These are phyloP conservation scores for Leccinum aurantiacum DNA, from an alignment of 768 basidiomycete species.

Conservation along the genomic window DNA sequence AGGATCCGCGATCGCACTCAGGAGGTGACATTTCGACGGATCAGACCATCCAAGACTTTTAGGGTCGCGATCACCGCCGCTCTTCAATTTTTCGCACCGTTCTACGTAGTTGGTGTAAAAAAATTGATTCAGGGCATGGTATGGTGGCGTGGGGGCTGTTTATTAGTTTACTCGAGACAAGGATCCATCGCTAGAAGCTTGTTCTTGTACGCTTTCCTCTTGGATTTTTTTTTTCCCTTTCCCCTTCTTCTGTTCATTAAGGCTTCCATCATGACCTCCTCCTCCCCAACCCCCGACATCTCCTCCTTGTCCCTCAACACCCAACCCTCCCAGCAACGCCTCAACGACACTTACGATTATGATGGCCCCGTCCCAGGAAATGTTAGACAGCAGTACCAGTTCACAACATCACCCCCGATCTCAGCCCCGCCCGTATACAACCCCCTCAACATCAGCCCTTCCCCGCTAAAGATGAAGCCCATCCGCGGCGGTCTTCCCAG, in stretches of 20 bases:
- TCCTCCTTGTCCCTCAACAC: constrained; percentile 72
- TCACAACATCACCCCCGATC: constrained; percentile 60
- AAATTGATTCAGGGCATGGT: constrained; percentile 19
- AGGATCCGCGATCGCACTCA: constrained; percentile 11
- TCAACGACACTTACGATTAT: constrained; percentile 85
- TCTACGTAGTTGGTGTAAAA: not conserved
- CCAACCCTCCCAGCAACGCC: constrained; percentile 66
- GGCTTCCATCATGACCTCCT: constrained; percentile 66
- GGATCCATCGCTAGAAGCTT: constrained; percentile 8
- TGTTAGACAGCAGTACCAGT: constrained; percentile 66
- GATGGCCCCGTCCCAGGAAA: constrained; percentile 55
- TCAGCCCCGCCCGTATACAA: constrained; percentile 50
- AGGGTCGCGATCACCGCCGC: constrained; percentile 13
- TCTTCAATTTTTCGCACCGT: not conserved
- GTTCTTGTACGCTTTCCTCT: constrained; percentile 25
- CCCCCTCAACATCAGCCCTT: constrained; percentile 58
- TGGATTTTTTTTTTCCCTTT: constrained; percentile 29
- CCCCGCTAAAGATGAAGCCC: constrained; percentile 76
- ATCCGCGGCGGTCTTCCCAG: constrained; percentile 68
- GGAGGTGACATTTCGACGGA: not conserved
- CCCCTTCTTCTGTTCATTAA: constrained; percentile 30
- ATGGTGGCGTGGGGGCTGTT: constrained; percentile 36
- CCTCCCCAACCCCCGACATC: constrained; percentile 74
- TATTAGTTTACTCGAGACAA: constrained; percentile 20
- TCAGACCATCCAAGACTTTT: not conserved